Base-by-base conservation (phyloP, 176 grass and related monocot species). In the Carex scoparia region DNA sequence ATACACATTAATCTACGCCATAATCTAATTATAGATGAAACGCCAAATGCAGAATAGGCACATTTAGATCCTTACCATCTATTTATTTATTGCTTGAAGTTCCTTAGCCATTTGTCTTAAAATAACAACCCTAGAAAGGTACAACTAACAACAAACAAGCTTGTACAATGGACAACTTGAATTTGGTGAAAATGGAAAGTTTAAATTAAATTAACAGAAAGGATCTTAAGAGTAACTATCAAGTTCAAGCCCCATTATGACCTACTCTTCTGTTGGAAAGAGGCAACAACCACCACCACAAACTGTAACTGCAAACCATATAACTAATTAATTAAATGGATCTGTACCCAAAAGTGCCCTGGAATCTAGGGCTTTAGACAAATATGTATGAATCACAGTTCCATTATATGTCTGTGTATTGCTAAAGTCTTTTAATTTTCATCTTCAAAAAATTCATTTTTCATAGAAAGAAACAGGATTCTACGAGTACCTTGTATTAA, bases 271-370 rank as follows among this genome's bases (percentile, higher is more conserved):
- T 49, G 48, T 48, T 46, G 38, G 42, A 48, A 48, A 46, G 42
- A 56, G 73, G 49, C 73, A 77, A 77, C 49, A 14, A 77, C 44
- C n/a, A 77, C 18, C 69, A 73, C 69, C 42, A 73, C 42, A 73
- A 75, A 75, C 10, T 53, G 42, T 75, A 75, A 75, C 71, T 18
- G 44, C 44, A 75, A 75, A 16, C 5, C 19, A 75, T 44, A 75
- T 12, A 68, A 68, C 31, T 14, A 23, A 23, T 23, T 23, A 23
- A 23, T 23, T 23, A 68, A 68, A 68, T 5, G 3, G 1, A 70
- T 30, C 42, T 49, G 7, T 27, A 48, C 16, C 42, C 35, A 37
- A 46, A 42, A 44, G 37, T 71, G 37, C 68, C 37, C 16, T 13
- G 68, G 37, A 38, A 7, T 40, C 38, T 40, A 40, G 38, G 38